Conservation (phyloP, 225 moss, liverwort and hornwort species). For the Physcomitrellopsis africana region DNA sequence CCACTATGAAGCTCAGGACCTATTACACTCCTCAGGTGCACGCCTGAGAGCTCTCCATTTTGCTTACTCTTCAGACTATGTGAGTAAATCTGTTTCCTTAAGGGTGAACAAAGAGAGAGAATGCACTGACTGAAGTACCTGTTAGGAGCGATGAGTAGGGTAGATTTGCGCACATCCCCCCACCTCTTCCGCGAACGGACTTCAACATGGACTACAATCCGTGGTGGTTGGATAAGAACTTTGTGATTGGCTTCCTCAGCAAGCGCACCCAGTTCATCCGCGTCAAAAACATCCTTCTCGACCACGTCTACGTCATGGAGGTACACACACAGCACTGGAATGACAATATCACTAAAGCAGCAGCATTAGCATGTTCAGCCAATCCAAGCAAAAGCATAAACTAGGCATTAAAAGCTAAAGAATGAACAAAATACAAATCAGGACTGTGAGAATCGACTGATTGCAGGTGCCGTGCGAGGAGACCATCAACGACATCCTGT, state of each 20-base stretch:
- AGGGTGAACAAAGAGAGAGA: neutral
- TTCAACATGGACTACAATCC: constrained; percentile 63
- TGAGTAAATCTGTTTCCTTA: no score
- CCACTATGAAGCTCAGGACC: constrained; percentile 42
- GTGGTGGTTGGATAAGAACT: constrained; percentile 61
- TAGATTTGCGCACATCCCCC: constrained; percentile 70
- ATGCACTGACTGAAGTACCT: constrained; percentile 1
- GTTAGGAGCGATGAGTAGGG: constrained; percentile 41
- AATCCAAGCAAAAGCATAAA: neutral
- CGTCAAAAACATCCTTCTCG: constrained; percentile 61
- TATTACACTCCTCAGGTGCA: constrained; percentile 59
- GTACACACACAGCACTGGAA: constrained; percentile 20
- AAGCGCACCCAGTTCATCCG: constrained; percentile 50
- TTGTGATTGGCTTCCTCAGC: constrained; percentile 59
- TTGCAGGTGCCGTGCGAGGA: constrained; percentile 83
- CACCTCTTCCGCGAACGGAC: constrained; percentile 57
- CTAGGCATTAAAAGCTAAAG: neutral
- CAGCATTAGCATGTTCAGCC: neutral
- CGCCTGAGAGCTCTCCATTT: neutral
- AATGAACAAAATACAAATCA: neutral
- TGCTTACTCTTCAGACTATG: neutral
- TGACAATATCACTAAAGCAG: no score
- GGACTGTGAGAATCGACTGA: neutral
- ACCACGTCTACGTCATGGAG: constrained; percentile 59
- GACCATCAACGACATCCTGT: constrained; percentile 70